Base-by-base conservation (phyloP, 768 basidiomycete species). In the Suillus lakei region DNA sequence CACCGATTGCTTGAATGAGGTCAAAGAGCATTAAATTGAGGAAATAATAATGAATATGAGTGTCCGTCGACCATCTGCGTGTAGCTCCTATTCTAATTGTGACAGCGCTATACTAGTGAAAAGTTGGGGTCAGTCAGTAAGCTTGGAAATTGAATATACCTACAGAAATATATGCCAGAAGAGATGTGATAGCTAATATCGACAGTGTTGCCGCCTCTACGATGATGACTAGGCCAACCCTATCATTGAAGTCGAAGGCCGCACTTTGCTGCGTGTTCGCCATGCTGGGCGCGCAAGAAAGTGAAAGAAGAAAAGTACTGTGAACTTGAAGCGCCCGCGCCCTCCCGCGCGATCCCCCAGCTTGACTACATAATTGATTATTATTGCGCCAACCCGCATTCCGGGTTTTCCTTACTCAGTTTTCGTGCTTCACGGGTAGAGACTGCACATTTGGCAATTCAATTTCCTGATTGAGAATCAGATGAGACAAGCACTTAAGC, bases 11-110 rank as follows among this genome's bases (percentile, higher is more conserved):
- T 69, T 76, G 77, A 18, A 78, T 72, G 30, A 78, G 63, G 64
- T 78, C 77, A 32, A 69, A 75, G 15, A 76, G 23, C 66, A 78
- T 67, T 48, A 78, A 62, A 59, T 73, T 76, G 18, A 78, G 41
- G 64, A 78, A 78, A 61, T 78, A 78, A 46, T 69, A 74, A 64
- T 78, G 77, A 44, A 78, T 64, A 53, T 77, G 78, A n/a, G 77
- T 76, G 26, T 71, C 71, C 34, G 71, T 69, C 38, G 66, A 68
- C 77, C 77, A 78, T 61, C 63, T 71, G 39, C 76, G 71, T 21
- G 70, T 64, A 23, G 73, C 71, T 34, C 68, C 69, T 9, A 62
- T 67, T 26, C 72, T 66, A 60, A 77, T 69, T 39, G 65, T 67
- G 44, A 77, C 62, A 32, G 72, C 70, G 26, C 69, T 71, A 67